Evolutionary conservation across 805 yeast species (phyloP).

Genomic region (Monosporozyma yasuniensis): DNA sequence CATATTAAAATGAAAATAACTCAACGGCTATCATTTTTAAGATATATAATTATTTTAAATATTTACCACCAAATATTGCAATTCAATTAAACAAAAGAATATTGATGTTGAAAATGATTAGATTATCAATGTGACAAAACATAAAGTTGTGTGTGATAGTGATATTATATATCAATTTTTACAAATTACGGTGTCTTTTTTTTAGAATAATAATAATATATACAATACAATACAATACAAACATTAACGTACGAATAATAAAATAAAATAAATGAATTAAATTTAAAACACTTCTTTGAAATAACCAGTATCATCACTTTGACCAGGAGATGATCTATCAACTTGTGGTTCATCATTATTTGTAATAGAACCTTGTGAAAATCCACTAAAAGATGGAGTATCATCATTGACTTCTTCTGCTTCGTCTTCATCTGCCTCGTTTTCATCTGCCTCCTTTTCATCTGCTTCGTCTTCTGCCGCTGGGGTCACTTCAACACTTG

Average conservation of each 20-base stretch:
- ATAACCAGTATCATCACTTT: constrained; percentile 4
- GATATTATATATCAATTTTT: too few species aligned
- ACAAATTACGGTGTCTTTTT: too few species aligned
- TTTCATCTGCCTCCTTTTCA: not conserved
- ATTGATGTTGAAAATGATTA: too few species aligned
- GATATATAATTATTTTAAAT: too few species aligned
- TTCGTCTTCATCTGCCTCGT: not conserved
- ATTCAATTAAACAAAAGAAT: too few species aligned
- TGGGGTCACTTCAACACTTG: not conserved
- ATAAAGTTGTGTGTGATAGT: too few species aligned
- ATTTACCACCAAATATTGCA: too few species aligned
- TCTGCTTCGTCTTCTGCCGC: not conserved
- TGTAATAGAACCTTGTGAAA: constrained; percentile 21
- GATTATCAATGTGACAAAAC: too few species aligned
- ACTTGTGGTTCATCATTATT: constrained; percentile 13
- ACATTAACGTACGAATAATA: not conserved
- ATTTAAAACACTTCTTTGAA: constrained; percentile 6
- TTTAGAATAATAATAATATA: not conserved
- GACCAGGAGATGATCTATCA: constrained; percentile 5
- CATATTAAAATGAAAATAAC: too few species aligned
- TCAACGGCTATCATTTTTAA: too few species aligned
- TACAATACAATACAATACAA: not conserved
- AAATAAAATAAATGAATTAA: not conserved
- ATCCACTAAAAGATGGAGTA: constrained; percentile 22
- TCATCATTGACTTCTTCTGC: constrained; percentile 5